Evolutionary conservation across 2,329 filamentous ascomycete species (phyloP).

Genomic region (Hypomyces rosellus): DNA sequence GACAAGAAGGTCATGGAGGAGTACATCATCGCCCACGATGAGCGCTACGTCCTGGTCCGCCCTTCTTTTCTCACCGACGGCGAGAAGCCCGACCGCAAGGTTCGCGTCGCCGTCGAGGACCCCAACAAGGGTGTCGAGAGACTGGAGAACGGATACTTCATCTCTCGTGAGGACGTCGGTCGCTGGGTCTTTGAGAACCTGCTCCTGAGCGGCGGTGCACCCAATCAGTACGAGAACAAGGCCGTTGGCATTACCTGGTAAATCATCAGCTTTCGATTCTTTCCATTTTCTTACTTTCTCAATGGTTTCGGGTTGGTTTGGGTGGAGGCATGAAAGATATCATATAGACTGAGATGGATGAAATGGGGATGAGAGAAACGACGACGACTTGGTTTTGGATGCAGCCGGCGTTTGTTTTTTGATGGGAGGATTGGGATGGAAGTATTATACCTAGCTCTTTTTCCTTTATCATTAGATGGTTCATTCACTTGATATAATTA

Average conservation of each 20-base stretch:
- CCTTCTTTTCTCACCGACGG: slow-evolving; percentile 30
- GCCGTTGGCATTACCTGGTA: slow-evolving; percentile 25
- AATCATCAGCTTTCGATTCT: not conserved
- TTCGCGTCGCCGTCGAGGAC: slow-evolving; percentile 29
- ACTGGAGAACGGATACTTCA: slow-evolving; percentile 35
- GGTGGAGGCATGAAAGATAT: no score
- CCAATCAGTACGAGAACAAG: slow-evolving; percentile 22
- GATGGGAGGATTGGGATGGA: no score
- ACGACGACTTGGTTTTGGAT: no score
- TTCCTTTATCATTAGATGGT: no score
- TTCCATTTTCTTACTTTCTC: slow-evolving; percentile 19
- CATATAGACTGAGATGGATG: not conserved
- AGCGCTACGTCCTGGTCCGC: slow-evolving; percentile 33
- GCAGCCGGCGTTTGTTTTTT: no score
- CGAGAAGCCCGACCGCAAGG: slow-evolving; percentile 15
- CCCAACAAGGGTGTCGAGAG: slow-evolving; percentile 25
- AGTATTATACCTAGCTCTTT: no score
- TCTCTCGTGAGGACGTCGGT: slow-evolving; percentile 36
- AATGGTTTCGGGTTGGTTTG: not conserved
- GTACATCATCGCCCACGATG: slow-evolving; percentile 20
- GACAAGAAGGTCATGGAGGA: slow-evolving; percentile 46
- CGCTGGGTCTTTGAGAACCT: slow-evolving; percentile 35
- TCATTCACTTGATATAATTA: no score
- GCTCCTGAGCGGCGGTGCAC: slow-evolving; percentile 15
- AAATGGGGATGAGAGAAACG: not conserved